phyloP scores from a whole-genome alignment of 139 green algal genomes.

The Micractinium conductrix region DNA sequence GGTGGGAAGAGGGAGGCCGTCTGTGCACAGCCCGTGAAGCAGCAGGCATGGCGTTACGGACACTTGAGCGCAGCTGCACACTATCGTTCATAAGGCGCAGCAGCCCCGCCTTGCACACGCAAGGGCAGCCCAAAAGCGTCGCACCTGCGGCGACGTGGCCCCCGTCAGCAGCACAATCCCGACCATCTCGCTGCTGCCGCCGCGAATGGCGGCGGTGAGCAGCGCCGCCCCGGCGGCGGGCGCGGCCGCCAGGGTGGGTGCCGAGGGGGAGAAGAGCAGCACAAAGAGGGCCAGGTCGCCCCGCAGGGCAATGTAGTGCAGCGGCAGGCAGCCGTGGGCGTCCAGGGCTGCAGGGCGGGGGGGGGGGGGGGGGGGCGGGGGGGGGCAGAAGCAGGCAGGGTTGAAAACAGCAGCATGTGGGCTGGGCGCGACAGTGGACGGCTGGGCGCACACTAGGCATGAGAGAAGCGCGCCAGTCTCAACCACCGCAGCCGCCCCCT shows the following conservation, averaged over 20 bases:
- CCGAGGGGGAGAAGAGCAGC: conserved; percentile 27
- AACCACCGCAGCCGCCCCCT: background rate
- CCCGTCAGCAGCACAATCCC: conserved; percentile 38
- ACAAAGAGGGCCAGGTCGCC: conserved; percentile 43
- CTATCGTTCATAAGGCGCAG: too few relatives aligned
- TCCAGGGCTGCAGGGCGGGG: background rate
- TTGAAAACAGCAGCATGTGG: background rate
- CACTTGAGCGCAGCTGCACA: background rate
- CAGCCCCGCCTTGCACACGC: background rate
- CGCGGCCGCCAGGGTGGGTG: conserved; percentile 1
- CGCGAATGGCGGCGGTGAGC: conserved; percentile 34
- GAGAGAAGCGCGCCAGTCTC: background rate
- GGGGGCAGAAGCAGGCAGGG: background rate
- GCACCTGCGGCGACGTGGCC: background rate
- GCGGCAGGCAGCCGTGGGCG: conserved; percentile 20
- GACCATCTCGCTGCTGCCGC: conserved; percentile 39
- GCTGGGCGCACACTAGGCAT: too few relatives aligned
- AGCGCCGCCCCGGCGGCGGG: conserved; percentile 16
- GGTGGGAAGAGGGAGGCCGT: too few relatives aligned
- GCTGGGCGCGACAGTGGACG: background rate
- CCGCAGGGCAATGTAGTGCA: conserved; percentile 36
- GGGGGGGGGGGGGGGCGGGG: background rate
- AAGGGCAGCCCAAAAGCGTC: background rate
- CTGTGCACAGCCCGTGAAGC: too few relatives aligned
- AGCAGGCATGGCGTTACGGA: background rate